Conservation (phyloP, 495 filamentous ascomycete genomes). For the Tricharina praecox region DNA sequence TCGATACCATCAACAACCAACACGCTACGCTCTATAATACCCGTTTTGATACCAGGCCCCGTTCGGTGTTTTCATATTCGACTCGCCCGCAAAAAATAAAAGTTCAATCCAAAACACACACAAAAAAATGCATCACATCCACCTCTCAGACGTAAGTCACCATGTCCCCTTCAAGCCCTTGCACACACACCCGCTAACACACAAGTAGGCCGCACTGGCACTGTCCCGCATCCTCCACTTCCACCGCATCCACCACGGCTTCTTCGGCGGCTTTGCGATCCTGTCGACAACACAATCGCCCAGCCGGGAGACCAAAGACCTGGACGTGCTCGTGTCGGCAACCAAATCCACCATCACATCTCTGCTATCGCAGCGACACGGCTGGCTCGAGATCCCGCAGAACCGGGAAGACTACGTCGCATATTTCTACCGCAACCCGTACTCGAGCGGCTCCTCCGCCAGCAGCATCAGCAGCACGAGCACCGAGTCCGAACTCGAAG, state of each 20-base stretch:
- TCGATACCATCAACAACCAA: not conserved
- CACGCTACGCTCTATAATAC: not conserved
- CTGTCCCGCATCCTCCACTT: constrained; percentile 25
- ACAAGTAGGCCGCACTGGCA: constrained; percentile 26
- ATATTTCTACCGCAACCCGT: constrained; percentile 22
- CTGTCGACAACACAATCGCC: constrained; percentile 12
- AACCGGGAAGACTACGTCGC: constrained; percentile 27
- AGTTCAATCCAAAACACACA: not conserved
- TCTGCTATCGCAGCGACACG: constrained; percentile 18
- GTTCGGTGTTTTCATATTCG: not conserved
- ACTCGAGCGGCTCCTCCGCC: not conserved
- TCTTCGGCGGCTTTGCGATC: constrained; percentile 28
- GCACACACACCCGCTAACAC: constrained; percentile 16
- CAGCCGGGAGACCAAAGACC: constrained; percentile 27
- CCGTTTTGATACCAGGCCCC: not conserved
- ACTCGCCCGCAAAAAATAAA: not conserved
- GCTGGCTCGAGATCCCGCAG: constrained; percentile 26
- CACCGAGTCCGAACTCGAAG: constrained; percentile 4
- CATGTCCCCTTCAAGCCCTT: not conserved
- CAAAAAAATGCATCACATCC: constrained; percentile 5
- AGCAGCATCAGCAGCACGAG: not conserved
- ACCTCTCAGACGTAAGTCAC: not conserved
- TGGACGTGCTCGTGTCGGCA: constrained; percentile 25
- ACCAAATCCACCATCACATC: constrained; percentile 19
- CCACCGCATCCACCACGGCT: constrained; percentile 25